Evolutionary conservation across 257 asterid genomes (phyloP), one percentile per base, ranked within the genome.

Genomic region (Datura wrightii): DNA sequence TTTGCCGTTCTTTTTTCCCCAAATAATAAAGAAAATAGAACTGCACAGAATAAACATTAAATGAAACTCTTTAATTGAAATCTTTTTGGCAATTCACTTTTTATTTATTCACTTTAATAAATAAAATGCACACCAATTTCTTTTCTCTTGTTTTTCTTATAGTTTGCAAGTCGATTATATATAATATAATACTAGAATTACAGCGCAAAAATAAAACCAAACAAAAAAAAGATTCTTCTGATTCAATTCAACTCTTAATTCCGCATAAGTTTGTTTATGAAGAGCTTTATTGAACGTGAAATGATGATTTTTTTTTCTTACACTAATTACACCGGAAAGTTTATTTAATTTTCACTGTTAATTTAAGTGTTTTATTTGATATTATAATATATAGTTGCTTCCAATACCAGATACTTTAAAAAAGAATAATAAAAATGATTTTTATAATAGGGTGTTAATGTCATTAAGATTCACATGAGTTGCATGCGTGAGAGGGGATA

Each of bases 391-490:
- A 24, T 63, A 63, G 34, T 10, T 31, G 44, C 44, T 63, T 63
- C 39, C 71, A 24, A 24, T 24, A 24, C 31, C 31, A 24, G 31
- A 24, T 24, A 24, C 31, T 24, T 24, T 24, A 24, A 24, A 24
- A 24, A 24, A 24, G 31, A 24, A 24, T 24, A 24, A 24, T 24
- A 24, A 24, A 24, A 24, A 24, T 24, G 31, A 24, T 24, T 24
- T 24, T 24, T 24, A 31, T 24, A 31, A 76, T 76, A 76, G 62
- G 62, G 62, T 76, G 82, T 83, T 42, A 59, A 24, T 60, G 67
- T 88, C 78, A 88, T 84, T 82, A 67, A 85, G 66, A 39, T 72
- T 89, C 90, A 87, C 91, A 85, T 55, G 90, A 83, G 85, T 53
- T 52, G 65, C 88, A 89, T 87, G 91, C 44, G 3, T 76, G 85